Conservation (phyloP, 2,329 filamentous ascomycete genomes). For the Aureobasidium sp. region DNA sequence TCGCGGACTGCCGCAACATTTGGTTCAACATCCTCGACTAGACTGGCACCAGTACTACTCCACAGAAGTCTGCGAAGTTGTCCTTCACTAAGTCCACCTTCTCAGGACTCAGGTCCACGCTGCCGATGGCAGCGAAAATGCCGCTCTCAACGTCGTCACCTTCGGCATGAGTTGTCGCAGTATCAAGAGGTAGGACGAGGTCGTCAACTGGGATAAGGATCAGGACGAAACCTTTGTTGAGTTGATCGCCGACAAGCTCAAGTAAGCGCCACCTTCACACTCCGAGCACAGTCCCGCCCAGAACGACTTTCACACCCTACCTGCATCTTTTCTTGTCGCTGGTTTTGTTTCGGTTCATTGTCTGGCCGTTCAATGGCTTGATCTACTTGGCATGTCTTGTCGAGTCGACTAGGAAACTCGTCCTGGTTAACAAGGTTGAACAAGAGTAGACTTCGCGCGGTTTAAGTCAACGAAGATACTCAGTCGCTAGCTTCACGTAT, state of each 20-base stretch:
- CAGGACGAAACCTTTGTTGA: slow-evolving; percentile 21
- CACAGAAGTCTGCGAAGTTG: slow-evolving; percentile 25
- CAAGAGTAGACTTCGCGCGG: too few relatives aligned
- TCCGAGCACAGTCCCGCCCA: too few relatives aligned
- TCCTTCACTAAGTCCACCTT: slow-evolving; percentile 28
- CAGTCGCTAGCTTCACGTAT: too few relatives aligned
- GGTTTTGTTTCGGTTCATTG: not conserved
- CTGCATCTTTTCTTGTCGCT: not conserved
- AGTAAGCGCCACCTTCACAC: slow-evolving; percentile 21
- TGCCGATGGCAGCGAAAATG: slow-evolving; percentile 17
- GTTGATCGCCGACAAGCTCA: slow-evolving; percentile 21
- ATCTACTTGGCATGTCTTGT: too few relatives aligned
- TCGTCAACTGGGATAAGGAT: slow-evolving; percentile 15
- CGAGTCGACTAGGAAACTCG: too few relatives aligned
- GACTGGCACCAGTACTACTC: slow-evolving; percentile 22
- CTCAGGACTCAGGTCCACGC: slow-evolving; percentile 18
- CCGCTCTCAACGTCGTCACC: slow-evolving; percentile 21
- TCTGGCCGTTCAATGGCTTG: too few relatives aligned
- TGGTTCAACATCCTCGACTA: slow-evolving; percentile 22
- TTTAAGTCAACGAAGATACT: too few relatives aligned
- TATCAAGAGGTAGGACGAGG: slow-evolving; percentile 21
- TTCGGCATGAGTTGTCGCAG: slow-evolving; percentile 22
- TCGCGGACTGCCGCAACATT: slow-evolving; percentile 22
- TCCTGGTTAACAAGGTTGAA: too few relatives aligned
- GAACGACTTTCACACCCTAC: not conserved